Conservation (phyloP, 2,329 filamentous ascomycete species). For the Verticillium tricorpus region DNA sequence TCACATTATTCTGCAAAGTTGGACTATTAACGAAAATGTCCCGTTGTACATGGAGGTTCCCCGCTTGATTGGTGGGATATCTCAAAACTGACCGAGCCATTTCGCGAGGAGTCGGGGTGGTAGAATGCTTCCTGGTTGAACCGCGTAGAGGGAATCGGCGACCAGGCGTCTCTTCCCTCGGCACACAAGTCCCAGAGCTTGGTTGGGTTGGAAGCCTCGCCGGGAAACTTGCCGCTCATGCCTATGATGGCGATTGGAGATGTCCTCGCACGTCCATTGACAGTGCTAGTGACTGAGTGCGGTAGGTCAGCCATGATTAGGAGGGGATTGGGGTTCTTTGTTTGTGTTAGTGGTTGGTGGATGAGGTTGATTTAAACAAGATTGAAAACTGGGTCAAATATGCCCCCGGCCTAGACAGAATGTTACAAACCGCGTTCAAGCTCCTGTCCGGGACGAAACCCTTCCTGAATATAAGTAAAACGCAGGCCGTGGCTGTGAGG, state of each 20-base stretch:
- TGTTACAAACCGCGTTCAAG: too few relatives aligned
- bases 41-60: slow-evolving; percentile 19
- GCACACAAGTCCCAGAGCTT: slow-evolving; percentile 28
- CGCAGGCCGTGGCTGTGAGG: too few relatives aligned
- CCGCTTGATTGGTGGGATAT: slow-evolving; percentile 27
- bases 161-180: slow-evolving; percentile 25
- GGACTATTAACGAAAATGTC: slow-evolving; percentile 12
- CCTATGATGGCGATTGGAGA: slow-evolving; percentile 34
- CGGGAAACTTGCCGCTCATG: slow-evolving; percentile 7
- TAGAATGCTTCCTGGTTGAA: slow-evolving; percentile 25
- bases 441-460: too few relatives aligned
- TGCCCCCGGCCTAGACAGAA: too few relatives aligned
- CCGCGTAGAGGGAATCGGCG: slow-evolving; percentile 37
- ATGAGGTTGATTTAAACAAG: too few relatives aligned
- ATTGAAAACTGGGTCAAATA: too few relatives aligned
- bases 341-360: too few relatives aligned
- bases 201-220: background rate
- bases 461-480: too few relatives aligned
- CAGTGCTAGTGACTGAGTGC: too few relatives aligned
- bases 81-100: slow-evolving; percentile 5
- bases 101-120: background rate
- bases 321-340: too few relatives aligned
- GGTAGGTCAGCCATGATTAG: too few relatives aligned
- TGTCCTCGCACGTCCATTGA: too few relatives aligned
- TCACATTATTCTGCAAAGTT: slow-evolving; percentile 14